Percentiles rank a stretch among this genome's conserved stretches.
These are phyloP conservation scores for Quillaja saponaria DNA, from an alignment of 306 rosid genomes.

Conservation along the genomic window DNA sequence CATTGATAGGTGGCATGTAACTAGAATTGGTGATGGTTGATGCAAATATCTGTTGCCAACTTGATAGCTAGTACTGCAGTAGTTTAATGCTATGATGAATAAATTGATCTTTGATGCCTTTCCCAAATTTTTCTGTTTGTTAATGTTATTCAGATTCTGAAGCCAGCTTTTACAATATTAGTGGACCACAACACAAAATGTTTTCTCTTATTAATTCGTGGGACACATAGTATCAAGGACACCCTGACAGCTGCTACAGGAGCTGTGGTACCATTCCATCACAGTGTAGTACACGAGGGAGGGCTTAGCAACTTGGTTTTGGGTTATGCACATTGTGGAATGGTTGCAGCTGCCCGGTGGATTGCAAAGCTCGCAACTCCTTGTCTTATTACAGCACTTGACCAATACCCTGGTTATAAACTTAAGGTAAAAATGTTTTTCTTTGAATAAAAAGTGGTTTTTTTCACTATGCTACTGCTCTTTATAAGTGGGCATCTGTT, in stretches of 20 bases:
- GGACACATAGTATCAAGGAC: conserved; percentile 95
- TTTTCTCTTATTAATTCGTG: conserved; percentile 81
- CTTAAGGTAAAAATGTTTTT: conserved; percentile 55
- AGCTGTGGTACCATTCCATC: conserved; percentile 92
- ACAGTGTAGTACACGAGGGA: conserved; percentile 73
- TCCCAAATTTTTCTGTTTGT: conserved; percentile 12
- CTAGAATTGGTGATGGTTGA: neutral
- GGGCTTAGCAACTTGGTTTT: conserved; percentile 86
- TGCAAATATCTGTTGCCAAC: neutral
- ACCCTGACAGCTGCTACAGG: conserved; percentile 94
- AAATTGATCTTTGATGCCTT: neutral
- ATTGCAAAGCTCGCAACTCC: conserved; percentile 85
- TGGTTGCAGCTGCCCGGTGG: conserved; percentile 99
- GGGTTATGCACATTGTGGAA: conserved; percentile 96
- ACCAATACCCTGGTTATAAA: conserved; percentile 58
- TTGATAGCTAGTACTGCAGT: neutral
- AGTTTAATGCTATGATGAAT: conserved; percentile 6
- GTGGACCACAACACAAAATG: conserved; percentile 60
- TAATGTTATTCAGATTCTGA: conserved; percentile 71
- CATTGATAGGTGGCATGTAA: neutral
- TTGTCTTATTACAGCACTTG: conserved; percentile 69
- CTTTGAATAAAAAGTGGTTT: neutral
- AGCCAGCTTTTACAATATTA: conserved; percentile 91
- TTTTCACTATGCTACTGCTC: neutral
- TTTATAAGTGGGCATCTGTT: neutral